Base-by-base conservation (phyloP, 2,329 filamentous ascomycete species). In the Colletotrichum falcatum region DNA sequence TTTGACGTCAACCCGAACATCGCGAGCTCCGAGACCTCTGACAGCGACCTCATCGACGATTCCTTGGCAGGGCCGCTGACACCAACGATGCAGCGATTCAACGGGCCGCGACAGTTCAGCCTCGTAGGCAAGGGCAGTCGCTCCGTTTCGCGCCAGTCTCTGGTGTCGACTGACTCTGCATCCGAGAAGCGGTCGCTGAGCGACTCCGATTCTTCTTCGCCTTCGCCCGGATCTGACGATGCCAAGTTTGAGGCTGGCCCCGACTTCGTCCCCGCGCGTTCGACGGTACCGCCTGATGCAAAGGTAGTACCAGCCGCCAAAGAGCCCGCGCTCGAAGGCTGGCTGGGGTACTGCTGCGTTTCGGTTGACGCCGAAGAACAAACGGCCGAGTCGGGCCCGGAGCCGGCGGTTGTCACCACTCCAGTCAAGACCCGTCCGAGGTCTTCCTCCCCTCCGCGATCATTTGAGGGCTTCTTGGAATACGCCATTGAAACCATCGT, bases 261-360 rank as follows among this genome's bases (percentile, higher is more conserved):
- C 4, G 16, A 51, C 5, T n/a, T 64, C 20, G 54, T 8, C 6
- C 20, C 28, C 51, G 46, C 26, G 26, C 61, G 18, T n/a, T 56
- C 37, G 42, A 54, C 53, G 12, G 30, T 28, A 5, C 51, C 26
- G 12, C 54, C 39, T 14, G 69, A 44, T 28, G 37, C 18, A 12
- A 61, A 65, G 33, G 54, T 30, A 5, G 59, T 35, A 37, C n/a
- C 20, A 16, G 37, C 67, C 33, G 26, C 48, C n/a, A 20, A 37
- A 37, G 60, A 65, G 42, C 65, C 67, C 3, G 44, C 23, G 6
- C 44, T 73, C 20, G 72, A 71, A 48, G 72, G 72, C 26, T 74
- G 72, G 72, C 56, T 74, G 39, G 72, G 71, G 30, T 74, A 74
- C 54, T 69, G 64, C 30, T 71, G 71, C 54, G 66, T 71, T 26